These are phyloP conservation scores for Polychaeton citri DNA, from an alignment of 2,329 filamentous ascomycete species.

Conservation along the genomic window DNA sequence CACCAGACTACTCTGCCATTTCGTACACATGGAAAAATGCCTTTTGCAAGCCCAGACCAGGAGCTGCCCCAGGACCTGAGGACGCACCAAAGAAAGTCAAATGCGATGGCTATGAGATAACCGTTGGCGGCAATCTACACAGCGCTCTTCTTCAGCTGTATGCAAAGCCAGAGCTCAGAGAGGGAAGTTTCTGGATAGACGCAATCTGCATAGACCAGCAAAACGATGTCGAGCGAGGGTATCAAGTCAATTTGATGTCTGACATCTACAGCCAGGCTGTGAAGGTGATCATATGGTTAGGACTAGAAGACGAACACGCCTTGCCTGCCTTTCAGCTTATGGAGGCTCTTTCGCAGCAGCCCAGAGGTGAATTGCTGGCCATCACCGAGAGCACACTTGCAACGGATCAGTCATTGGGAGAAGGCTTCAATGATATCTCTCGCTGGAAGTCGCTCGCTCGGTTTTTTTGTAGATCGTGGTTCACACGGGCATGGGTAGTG, in stretches of 20 bases:
- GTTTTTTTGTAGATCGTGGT: background rate
- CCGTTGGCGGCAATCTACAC: background rate
- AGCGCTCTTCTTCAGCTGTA: background rate
- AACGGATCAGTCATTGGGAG: background rate
- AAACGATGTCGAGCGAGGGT: background rate
- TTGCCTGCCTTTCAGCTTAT: background rate
- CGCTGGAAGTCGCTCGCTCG: background rate
- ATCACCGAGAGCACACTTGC: background rate
- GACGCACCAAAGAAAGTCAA: background rate
- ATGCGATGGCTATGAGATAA: background rate
- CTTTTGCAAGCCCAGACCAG: background rate
- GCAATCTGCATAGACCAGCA: background rate
- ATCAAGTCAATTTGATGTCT: background rate
- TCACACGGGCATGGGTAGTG: constrained; percentile 6
- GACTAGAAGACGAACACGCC: background rate
- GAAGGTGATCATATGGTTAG: background rate
- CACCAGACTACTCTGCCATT: background rate
- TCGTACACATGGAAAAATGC: background rate
- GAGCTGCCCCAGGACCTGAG: background rate
- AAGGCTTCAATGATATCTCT: background rate
- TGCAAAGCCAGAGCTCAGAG: background rate
- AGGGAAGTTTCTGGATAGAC: background rate
- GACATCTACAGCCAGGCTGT: background rate
- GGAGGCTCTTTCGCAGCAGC: background rate
- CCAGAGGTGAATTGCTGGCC: background rate